Base-by-base conservation (phyloP, 2,329 filamentous ascomycete genomes). In the Sporothrix pallida region DNA sequence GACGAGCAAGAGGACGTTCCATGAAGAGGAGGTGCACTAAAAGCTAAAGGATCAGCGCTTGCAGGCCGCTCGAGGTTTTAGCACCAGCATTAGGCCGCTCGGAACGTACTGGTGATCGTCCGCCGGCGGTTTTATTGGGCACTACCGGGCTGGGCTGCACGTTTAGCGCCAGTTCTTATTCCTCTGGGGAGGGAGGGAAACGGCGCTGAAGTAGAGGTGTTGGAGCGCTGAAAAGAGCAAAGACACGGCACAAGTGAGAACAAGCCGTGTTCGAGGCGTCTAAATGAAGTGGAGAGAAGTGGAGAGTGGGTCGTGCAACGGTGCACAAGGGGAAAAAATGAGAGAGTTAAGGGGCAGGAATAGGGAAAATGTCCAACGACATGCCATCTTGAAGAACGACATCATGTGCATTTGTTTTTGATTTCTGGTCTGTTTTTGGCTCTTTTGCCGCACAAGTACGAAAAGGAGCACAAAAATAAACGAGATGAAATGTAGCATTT, bases 101-200 rank as follows among this genome's bases (percentile, higher is more conserved):
- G 48, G 48, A 50, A 50, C 13, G 12, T 50, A 50, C 10, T 50
- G 48, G 48, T 50, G 60, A 65, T 65, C 60, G n/a, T 12, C 60
- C 60, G n/a, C 60, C 60, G 60, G 44, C 60, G 60, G 20, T 46
- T 65, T 3, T 4, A 12, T 63, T 63, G 37, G 52, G 56, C 26
- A 60, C 26, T 60, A 13, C n/a, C 20, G 23, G 20, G 31, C 31
- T 37, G 7, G 31, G 31, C 31, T 37, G 31, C 31, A 37, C 4
- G 12, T 17, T 26, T 67, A 48, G 62, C 42, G 62, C 42, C 62
- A 44, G 42, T 17, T 65, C 62, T 48, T 48, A 5, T 48, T 46
- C 42, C 42, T 26, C n/a, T 12, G 42, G 13, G 15, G 58, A 26
- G 23, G 58, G n/a, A 17, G 26, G 10, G 2, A 56, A 23, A 60